Base-by-base conservation (phyloP, 202 grass and related monocot genomes). In the Saccharum hybrid region DNA sequence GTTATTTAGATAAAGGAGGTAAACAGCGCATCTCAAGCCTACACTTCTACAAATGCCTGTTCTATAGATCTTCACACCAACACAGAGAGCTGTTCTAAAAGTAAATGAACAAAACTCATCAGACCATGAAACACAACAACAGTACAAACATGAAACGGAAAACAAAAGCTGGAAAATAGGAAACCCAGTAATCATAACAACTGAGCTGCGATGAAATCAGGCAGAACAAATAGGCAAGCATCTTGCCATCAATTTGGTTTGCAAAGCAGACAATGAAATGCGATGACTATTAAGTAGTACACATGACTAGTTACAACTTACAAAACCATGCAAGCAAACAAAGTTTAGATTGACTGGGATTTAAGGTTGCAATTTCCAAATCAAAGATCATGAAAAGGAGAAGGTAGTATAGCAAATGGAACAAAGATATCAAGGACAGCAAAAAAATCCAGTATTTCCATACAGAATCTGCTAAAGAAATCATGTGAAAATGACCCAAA, bases 141-240 rank as follows among this genome's bases (percentile, higher is more conserved):
- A 36, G 8, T 66, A 78, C 14, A 78, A 49, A 70, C 60, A 66
- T 74, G 22, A 63, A 77, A 76, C 28, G 1, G 42, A 19, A 70
- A 71, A 4, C 39, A 45, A 43, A 73, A 73, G 16, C 10, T 80
- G 14, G 30, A 61, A 80, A 6, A 0, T 14, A 28, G 23, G 10
- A 26, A 63, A 63, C 8, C 9, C 57, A 62, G 23, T 1, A 78
- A 46, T 15, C 11, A 79, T 26, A 78, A 33, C 11, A 52, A 49
- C 46, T 30, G 13, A 70, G 21, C 8, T 81, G 46, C 3, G 33
- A 40, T 28, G 77, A 68, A 66, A 80, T 80, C 30, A 39, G n/a
- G 10, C 10, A 66, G 23, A 37, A 18, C 18, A 40, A 40, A 38
- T 36, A n/a, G 19, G 37, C 13, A 60, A 46, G 1, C 48, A 42